Evolutionary conservation across 768 basidiomycete species (phyloP).

Genomic region (Rhodosporidiobolus odoratus): DNA sequence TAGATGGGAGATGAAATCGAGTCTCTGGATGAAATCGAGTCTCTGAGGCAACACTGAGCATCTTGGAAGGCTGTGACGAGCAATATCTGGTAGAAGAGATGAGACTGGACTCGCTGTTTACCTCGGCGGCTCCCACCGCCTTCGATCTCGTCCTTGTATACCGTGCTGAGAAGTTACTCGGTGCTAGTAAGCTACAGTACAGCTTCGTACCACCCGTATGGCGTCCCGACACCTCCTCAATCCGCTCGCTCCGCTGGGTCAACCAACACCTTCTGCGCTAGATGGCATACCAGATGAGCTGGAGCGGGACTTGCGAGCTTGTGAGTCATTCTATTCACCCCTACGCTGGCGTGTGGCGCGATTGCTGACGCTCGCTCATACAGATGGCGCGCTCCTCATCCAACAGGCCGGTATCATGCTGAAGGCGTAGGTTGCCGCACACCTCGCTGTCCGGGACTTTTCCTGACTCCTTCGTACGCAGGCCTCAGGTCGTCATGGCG

Average conservation of each 20-base stretch:
- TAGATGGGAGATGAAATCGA: no score
- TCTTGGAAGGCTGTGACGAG: no score
- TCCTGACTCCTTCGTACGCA: constrained; percentile 18
- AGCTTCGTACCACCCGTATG: neutral
- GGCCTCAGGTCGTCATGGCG: constrained; percentile 94
- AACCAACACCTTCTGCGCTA: constrained; percentile 70
- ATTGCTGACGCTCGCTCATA: neutral
- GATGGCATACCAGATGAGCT: constrained; percentile 76
- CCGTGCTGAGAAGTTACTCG: no score
- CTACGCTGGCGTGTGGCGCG: neutral
- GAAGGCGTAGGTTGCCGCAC: constrained; percentile 75
- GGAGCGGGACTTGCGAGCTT: constrained; percentile 81
- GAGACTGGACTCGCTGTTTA: no score
- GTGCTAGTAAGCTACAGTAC: no score
- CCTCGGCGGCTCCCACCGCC: no score
- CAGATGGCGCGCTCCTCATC: constrained; percentile 81
- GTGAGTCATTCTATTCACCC: neutral
- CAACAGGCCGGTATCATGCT: constrained; percentile 89
- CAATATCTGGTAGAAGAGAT: no score
- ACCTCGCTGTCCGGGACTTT: neutral
- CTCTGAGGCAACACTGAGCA: no score
- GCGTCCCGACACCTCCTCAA: constrained; percentile 52
- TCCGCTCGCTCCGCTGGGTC: constrained; percentile 74
- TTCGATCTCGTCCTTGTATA: no score
- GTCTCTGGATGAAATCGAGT: no score